These are phyloP conservation scores for Blastobotrys peoriensis DNA, from an alignment of 805 yeast species.

Conservation along the genomic window DNA sequence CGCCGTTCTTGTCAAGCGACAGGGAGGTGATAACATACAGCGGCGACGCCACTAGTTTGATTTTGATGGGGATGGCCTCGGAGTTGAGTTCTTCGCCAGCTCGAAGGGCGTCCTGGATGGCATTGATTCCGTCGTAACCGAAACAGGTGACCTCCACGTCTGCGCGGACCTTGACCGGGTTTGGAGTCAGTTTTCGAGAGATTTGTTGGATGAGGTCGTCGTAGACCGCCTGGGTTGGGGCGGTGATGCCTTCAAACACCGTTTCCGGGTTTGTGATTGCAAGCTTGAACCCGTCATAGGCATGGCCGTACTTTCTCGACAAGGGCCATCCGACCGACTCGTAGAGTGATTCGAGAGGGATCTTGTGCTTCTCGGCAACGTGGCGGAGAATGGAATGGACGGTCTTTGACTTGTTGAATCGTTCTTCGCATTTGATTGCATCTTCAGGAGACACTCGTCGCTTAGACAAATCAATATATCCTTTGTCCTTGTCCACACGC, in stretches of 20 bases:
- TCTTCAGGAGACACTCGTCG: constrained; percentile 98
- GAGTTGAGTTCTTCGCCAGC: constrained; percentile 82
- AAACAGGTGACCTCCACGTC: constrained; percentile 97
- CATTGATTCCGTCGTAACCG: constrained; percentile 95
- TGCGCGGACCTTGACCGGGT: constrained; percentile 97
- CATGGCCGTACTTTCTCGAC: constrained; percentile 92
- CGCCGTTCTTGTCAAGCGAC: constrained; percentile 85
- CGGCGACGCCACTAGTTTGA: constrained; percentile 96
- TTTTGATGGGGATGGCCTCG: constrained; percentile 83
- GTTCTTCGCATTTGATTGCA: constrained; percentile 93
- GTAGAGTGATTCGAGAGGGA: constrained; percentile 80
- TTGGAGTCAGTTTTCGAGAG: constrained; percentile 92
- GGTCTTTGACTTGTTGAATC: constrained; percentile 93
- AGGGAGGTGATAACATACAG: constrained; percentile 89
- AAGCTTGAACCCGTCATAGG: constrained; percentile 93
- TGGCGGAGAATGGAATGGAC: constrained; percentile 98
- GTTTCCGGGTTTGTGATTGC: constrained; percentile 84
- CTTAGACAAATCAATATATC: constrained; percentile 94
- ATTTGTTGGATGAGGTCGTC: constrained; percentile 84
- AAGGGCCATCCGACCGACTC: constrained; percentile 95
- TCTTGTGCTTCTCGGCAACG: constrained; percentile 93
- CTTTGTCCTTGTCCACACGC: constrained; percentile 98
- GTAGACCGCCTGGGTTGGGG: constrained; percentile 69
- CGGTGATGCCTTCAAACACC: constrained; percentile 72
- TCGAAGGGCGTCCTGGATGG: constrained; percentile 80